Evolutionary conservation across 768 basidiomycete genomes (phyloP).

Genomic region (Terana coerulea): DNA sequence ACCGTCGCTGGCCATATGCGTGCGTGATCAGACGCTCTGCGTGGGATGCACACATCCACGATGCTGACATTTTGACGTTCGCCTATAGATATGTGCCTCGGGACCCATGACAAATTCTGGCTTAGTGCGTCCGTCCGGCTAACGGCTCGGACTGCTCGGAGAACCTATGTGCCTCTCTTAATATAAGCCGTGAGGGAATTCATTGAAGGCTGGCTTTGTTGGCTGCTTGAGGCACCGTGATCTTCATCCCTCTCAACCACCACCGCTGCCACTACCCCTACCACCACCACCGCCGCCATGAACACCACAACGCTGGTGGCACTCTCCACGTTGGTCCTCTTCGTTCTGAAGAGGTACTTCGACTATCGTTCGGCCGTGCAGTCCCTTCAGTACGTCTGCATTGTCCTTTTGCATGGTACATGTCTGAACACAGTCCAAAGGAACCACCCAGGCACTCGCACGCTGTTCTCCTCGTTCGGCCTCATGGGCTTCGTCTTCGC

Average conservation of each 20-base stretch:
- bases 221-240: too few relatives aligned
- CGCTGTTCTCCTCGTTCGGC: not conserved
- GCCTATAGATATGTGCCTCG: too few relatives aligned
- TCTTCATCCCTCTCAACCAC: not conserved
- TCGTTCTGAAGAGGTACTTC: slow-evolving; percentile 10
- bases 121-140: too few relatives aligned
- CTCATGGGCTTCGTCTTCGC: not conserved
- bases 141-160: too few relatives aligned
- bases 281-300: not conserved
- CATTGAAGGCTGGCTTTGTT: too few relatives aligned
- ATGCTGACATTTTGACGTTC: too few relatives aligned
- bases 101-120: too few relatives aligned
- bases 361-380: slow-evolving; percentile 12
- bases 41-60: too few relatives aligned
- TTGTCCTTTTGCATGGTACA: too few relatives aligned
- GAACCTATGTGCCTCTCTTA: not conserved
- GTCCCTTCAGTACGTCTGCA: slow-evolving; percentile 11
- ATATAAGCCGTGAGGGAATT: not conserved
- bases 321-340: slow-evolving; percentile 11
- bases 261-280: not conserved
- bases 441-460: not conserved
- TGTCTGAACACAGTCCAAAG: not conserved
- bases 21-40: too few relatives aligned
- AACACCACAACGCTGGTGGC: not conserved
- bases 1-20: too few relatives aligned